phyloP scores from a whole-genome alignment of 2,329 filamentous ascomycete species.

The Sordariomycetes sp. region DNA sequence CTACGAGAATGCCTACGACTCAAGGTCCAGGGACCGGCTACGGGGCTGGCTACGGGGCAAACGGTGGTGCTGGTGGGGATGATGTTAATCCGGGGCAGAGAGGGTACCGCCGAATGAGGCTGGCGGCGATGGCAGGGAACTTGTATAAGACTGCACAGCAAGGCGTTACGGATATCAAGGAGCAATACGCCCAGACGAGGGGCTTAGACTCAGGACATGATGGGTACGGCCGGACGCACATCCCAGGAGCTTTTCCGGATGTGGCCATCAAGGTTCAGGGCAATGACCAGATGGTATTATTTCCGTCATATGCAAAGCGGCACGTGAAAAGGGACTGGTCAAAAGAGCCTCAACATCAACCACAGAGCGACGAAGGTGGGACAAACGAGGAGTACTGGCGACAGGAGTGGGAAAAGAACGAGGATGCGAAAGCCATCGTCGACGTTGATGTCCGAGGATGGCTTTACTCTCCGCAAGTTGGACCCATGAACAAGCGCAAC shows the following conservation, averaged over 20 bases:
- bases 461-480: slow-evolving; percentile 81
- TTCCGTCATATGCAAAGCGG: slow-evolving; percentile 82
- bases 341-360: slow-evolving; percentile 14
- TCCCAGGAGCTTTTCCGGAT: slow-evolving; percentile 75
- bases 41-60: no score
- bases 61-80: no score
- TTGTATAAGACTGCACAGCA: slow-evolving; percentile 47
- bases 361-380: background rate
- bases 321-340: slow-evolving; percentile 46
- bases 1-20: slow-evolving; percentile 6
- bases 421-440: slow-evolving; percentile 77
- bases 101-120: slow-evolving; percentile 67
- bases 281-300: slow-evolving; percentile 87
- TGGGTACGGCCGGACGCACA: slow-evolving; percentile 26
- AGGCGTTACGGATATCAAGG: slow-evolving; percentile 48
- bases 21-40: slow-evolving; percentile 14
- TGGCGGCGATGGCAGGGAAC: slow-evolving; percentile 56
- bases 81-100: slow-evolving; percentile 35
- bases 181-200: slow-evolving; percentile 48
- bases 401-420: slow-evolving; percentile 67
- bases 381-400: slow-evolving; percentile 54
- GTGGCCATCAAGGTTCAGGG: slow-evolving; percentile 72
- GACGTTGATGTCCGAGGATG: slow-evolving; percentile 94
- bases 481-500: slow-evolving; percentile 80
- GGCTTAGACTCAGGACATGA: slow-evolving; percentile 17